These are phyloP conservation scores for Calonectria hongkongensis DNA, from an alignment of 2,329 filamentous ascomycete species.

Conservation along the genomic window DNA sequence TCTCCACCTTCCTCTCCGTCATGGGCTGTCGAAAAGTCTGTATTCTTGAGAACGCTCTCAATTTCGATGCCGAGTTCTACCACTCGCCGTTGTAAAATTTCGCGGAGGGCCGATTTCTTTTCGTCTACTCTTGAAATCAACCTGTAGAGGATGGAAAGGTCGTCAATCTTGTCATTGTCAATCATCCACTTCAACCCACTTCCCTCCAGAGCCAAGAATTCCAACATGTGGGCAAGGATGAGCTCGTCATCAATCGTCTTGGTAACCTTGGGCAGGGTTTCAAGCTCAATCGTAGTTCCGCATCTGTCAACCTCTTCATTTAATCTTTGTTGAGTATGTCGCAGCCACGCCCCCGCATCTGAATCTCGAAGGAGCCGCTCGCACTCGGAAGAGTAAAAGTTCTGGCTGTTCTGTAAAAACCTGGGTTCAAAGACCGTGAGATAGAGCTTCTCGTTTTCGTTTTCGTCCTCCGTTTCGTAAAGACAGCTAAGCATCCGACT, in stretches of 20 bases:
- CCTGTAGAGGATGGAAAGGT: slow-evolving; percentile 87
- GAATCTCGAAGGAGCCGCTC: slow-evolving; percentile 83
- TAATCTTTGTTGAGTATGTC: slow-evolving; percentile 83
- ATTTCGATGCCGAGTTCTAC: slow-evolving; percentile 88
- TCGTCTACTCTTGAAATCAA: slow-evolving; percentile 86
- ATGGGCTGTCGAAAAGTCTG: slow-evolving; percentile 68
- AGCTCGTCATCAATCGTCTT: slow-evolving; percentile 87
- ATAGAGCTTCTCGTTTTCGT: slow-evolving; percentile 88
- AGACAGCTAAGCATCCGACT: slow-evolving; percentile 92
- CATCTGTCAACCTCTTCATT: slow-evolving; percentile 89
- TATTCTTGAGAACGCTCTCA: slow-evolving; percentile 79
- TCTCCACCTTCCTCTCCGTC: slow-evolving; percentile 69
- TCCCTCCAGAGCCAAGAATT: slow-evolving; percentile 88
- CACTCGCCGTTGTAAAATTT: slow-evolving; percentile 83
- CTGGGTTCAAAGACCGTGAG: slow-evolving; percentile 86
- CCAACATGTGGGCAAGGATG: slow-evolving; percentile 84
- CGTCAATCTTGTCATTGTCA: slow-evolving; percentile 87
- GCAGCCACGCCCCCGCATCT: slow-evolving; percentile 88
- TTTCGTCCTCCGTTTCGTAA: slow-evolving; percentile 87
- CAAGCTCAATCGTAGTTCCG: slow-evolving; percentile 84
- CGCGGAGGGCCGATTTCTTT: slow-evolving; percentile 81
- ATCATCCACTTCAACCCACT: slow-evolving; percentile 93
- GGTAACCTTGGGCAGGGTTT: slow-evolving; percentile 83
- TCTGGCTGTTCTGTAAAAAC: slow-evolving; percentile 81
- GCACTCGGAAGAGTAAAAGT: slow-evolving; percentile 87